Conservation (phyloP, 2,329 filamentous ascomycete genomes). For the Fusarium mundagurra region DNA sequence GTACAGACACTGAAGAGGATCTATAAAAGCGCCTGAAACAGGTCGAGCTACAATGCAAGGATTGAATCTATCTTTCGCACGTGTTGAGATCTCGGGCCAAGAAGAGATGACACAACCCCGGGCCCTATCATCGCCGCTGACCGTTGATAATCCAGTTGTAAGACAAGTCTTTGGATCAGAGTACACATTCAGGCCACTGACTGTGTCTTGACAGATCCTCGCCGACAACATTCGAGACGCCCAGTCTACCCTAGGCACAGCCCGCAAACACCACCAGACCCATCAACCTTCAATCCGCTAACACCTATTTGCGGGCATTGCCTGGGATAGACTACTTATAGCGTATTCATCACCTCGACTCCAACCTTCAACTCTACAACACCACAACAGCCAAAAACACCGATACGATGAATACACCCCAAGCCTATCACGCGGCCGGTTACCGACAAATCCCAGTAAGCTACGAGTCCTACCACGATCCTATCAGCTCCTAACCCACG, state of each 20-base stretch:
- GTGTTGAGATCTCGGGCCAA: constrained; percentile 72
- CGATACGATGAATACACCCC: neutral
- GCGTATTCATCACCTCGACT: neutral
- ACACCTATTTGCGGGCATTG: neutral
- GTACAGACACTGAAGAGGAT: neutral
- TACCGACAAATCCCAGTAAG: neutral
- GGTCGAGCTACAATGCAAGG: constrained; percentile 66
- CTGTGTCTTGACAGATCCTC: neutral
- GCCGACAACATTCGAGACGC: neutral
- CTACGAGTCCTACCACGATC: neutral
- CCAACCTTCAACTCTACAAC: neutral
- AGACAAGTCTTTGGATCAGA: neutral
- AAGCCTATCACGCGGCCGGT: neutral
- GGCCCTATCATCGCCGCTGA: neutral
- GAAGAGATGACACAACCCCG: constrained; percentile 39
- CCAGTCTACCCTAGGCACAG: neutral
- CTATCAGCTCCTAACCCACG: rapidly evolving
- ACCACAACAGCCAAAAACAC: neutral
- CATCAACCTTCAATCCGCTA: rapidly evolving
- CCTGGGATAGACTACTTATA: neutral
- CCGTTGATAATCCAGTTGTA: neutral
- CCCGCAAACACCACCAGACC: neutral
- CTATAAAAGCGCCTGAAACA: neutral
- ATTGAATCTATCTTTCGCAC: constrained; percentile 89
- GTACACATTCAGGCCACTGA: neutral